Evolutionary conservation across 2,329 filamentous ascomycete species (phyloP).

Genomic region (Phaeoacremonium minimum): DNA sequence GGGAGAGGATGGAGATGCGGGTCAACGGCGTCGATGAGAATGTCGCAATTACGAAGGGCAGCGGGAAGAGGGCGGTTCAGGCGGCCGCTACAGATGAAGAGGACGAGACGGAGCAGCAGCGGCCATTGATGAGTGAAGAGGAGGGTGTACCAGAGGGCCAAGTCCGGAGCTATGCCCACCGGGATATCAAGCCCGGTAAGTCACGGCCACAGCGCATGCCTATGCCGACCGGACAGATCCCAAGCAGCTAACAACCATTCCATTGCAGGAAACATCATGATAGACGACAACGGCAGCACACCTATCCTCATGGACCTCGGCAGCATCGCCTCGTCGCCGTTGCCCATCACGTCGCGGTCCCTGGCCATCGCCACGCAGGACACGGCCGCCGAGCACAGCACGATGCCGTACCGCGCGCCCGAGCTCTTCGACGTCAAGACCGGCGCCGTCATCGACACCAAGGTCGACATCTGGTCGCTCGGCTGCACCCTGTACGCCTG

Average conservation of each 20-base stretch:
- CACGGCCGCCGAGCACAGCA: constrained; percentile 90
- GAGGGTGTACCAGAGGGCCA: constrained; percentile 66
- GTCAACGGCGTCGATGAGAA: constrained; percentile 30
- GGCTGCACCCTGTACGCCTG: constrained; percentile 98
- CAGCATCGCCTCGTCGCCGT: constrained; percentile 81
- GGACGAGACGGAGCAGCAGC: constrained; percentile 72
- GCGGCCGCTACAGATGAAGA: constrained; percentile 58
- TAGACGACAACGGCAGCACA: constrained; percentile 80
- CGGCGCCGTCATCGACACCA: constrained; percentile 85
- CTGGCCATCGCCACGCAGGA: constrained; percentile 91
- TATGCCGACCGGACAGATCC: neutral
- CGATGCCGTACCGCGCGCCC: constrained; percentile 96
- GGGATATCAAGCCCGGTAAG: constrained; percentile 94
- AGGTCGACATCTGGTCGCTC: constrained; percentile 96
- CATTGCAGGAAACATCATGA: constrained; percentile 84
- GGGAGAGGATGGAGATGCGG: constrained; percentile 51
- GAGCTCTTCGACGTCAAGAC: constrained; percentile 98
- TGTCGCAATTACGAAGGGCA: constrained; percentile 28
- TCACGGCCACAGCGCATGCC: neutral
- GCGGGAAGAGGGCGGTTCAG: constrained; percentile 31
- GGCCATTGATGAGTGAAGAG: constrained; percentile 76
- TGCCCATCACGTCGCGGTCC: constrained; percentile 83
- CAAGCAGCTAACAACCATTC: constrained; percentile 2
- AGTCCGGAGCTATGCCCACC: constrained; percentile 80
- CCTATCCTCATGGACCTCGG: constrained; percentile 98